Evolutionary conservation across 306 rosid species (phyloP), one percentile per base, ranked within the genome.

Genomic region (Pyrus pyrifolia): DNA sequence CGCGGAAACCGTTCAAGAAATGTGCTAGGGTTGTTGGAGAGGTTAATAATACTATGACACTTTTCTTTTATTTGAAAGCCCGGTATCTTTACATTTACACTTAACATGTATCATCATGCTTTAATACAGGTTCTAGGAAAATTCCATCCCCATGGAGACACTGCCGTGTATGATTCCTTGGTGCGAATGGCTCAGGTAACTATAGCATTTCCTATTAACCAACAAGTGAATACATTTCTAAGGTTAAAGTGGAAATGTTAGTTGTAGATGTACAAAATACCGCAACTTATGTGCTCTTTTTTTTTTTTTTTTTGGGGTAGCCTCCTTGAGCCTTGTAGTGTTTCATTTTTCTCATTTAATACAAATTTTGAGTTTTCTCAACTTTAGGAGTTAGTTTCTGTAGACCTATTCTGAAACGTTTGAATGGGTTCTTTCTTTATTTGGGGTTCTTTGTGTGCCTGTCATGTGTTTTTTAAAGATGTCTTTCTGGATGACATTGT

Each of bases 11-110:
- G 3, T 95, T 90, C 87, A 91, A 86, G 96, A 95, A 95, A 88
- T 90, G 99, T 76, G 99, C 99, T 23, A 90, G 99, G 88, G 99
- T 95, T 74, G 99, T 95, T 83, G 99, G 99, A 88, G 99, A 95
- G 99, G 98, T 90, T 80, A 76, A 74, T 75, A 46, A 70, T 5
- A 51, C 4, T 74, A 29, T 22, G 30, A 29, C 23, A 27, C 79
- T 71, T 35, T 59, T 57, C 71, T 44, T 35, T 76, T 57, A 18
- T 13, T 29, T 38, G 30, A 31, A 66, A 5, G 9, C 15, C 15
- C 31, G 8, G 13, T 58, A 9, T 51, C 22, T 23, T 4, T 7
- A 25, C 60, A 5, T 40, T 21, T 15, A 33, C 4, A 29, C 7
- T 33, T 68, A 67, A 57, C 27, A 29, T 4, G 3, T 70, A 29